Conservation (phyloP, 768 basidiomycete species). For the Tubosaeta sp. region DNA sequence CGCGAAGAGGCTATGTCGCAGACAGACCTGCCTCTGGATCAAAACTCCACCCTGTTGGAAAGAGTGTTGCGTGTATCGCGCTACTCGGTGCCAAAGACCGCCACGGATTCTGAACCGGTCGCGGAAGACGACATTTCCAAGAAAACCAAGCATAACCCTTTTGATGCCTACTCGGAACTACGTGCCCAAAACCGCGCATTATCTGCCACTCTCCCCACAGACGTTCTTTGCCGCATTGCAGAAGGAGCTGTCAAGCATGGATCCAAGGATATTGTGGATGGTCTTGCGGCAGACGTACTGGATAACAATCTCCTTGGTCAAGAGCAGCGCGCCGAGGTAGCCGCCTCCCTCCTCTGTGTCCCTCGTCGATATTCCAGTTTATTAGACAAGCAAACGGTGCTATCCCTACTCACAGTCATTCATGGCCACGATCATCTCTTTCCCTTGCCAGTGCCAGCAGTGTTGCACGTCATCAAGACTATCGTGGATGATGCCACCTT, state of each 20-base stretch:
- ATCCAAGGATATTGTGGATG: constrained; percentile 33
- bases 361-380: constrained; percentile 15
- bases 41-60: constrained; percentile 19
- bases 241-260: constrained; percentile 27
- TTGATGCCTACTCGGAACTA: constrained; percentile 27
- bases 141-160: constrained; percentile 20
- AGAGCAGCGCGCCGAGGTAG: constrained; percentile 23
- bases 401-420: constrained; percentile 19
- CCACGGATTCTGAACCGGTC: constrained; percentile 8
- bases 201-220: constrained; percentile 21
- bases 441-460: constrained; percentile 11
- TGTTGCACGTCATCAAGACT: constrained; percentile 18
- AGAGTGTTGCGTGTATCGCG: constrained; percentile 27
- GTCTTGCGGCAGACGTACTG: constrained; percentile 40
- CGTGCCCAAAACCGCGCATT: constrained; percentile 23
- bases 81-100: constrained; percentile 20
- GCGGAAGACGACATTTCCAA: constrained; percentile 7
- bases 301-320: constrained; percentile 20
- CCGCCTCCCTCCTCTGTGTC: constrained; percentile 22
- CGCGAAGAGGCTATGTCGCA: constrained; percentile 10
- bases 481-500: constrained; percentile 15
- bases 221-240: constrained; percentile 28
- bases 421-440: constrained; percentile 10
- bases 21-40: constrained; percentile 1
- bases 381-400: constrained; percentile 22